These are phyloP conservation scores for Canavalia ensiformis DNA, from an alignment of 306 rosid genomes.

Conservation along the genomic window DNA sequence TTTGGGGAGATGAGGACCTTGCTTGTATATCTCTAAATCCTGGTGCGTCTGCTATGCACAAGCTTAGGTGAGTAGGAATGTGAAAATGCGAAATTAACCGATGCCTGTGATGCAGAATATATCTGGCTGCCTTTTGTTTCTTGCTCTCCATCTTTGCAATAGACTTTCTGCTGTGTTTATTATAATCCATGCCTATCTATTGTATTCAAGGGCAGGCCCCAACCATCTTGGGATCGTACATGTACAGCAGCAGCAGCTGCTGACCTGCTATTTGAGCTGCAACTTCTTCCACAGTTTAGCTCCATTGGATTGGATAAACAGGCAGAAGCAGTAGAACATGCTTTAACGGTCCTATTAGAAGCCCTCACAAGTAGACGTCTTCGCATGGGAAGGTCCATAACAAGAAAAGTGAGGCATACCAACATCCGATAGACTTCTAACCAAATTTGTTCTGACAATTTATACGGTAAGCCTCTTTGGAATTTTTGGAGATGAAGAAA, in stretches of 20 bases:
- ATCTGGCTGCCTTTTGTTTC: neutral
- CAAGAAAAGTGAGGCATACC: slow-evolving; percentile 74
- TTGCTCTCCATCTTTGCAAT: slow-evolving; percentile 19
- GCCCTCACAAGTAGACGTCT: slow-evolving; percentile 82
- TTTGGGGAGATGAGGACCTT: slow-evolving; percentile 83
- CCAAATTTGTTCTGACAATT: slow-evolving; percentile 45
- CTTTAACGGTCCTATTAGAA: slow-evolving; percentile 68
- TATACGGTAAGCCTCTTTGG: slow-evolving; percentile 36
- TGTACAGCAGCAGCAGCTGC: slow-evolving; percentile 92
- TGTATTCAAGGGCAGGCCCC: slow-evolving; percentile 70
- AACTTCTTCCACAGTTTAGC: slow-evolving; percentile 67
- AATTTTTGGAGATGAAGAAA: slow-evolving; percentile 45
- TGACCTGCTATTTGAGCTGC: slow-evolving; percentile 82
- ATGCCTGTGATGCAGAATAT: neutral
- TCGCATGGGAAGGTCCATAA: slow-evolving; percentile 96
- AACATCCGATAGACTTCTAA: slow-evolving; percentile 56
- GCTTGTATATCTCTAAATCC: slow-evolving; percentile 78
- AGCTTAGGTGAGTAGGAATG: slow-evolving; percentile 76
- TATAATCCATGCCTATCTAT: slow-evolving; percentile 36
- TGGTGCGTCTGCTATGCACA: slow-evolving; percentile 93
- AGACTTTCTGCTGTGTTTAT: neutral
- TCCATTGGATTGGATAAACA: slow-evolving; percentile 67
- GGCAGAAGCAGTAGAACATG: slow-evolving; percentile 74
- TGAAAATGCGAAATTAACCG: slow-evolving; percentile 25
- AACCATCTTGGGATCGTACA: slow-evolving; percentile 98